Evolutionary conservation across 345 rosid genomes (phyloP), one percentile per base, ranked within the genome.

Genomic region (Melastoma malabathricum): DNA sequence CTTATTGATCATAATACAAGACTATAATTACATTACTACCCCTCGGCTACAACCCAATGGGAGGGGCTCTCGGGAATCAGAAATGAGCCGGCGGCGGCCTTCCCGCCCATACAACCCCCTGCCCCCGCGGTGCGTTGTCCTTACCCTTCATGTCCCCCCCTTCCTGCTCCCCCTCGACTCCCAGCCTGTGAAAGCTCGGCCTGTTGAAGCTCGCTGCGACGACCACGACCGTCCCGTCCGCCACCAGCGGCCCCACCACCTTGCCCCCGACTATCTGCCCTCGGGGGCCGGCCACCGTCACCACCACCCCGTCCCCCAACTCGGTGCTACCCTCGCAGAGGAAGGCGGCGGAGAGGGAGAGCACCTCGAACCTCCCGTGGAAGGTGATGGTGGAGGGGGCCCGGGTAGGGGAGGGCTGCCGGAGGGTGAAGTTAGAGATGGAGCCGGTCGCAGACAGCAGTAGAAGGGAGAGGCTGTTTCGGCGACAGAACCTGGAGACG

Each of bases 191-290:
- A 52, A 71, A 86, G 4, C 80, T 70, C 3, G 98, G 94, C 56
- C 73, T 79, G 51, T 67, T 90, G 20, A 90, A 82, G 48, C 94
- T 71, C 14, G 96, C 82, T 3, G 92, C 94, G n/a, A 90, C 65
- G 14, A 90, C 68, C 60, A 64, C 80, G 4, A 90, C 84, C 0
- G 83, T 74, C 17, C 89, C 83, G 0, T 77, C 89, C 1, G 98
- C 83, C 0, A 86, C n/a, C 14, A 90, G 56, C 0, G 83, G 68
- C 4, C 96, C 96, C 1, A 75, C 86, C 9, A 90, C 94, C 44
- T 74, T 59, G 6, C 98, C 98, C 0, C 98, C 98, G 0, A 90
- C 84, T 66, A 83, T 76, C 74, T 90, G 98, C 10, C 98, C 95
- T 57, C 81, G 98, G 1, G 94, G 98, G 1, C 96, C 94, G 1